Base-by-base conservation (phyloP, 768 basidiomycete genomes). In the Psilocybe azurescens region DNA sequence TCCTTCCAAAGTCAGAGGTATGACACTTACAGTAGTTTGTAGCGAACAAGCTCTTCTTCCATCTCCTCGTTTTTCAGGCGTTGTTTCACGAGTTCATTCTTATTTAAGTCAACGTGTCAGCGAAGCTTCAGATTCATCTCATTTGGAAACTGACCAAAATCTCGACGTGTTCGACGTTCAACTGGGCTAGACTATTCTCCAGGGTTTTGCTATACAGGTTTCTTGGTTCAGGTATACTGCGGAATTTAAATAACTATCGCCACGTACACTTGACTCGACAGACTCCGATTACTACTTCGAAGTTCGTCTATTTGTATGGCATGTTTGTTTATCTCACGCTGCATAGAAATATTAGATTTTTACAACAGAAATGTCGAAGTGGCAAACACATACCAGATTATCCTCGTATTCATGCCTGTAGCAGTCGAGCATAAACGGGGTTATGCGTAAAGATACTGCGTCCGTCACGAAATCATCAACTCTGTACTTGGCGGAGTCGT, bases 391-490 rank as follows among this genome's bases (percentile, higher is more conserved):
- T 73, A 83, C 84, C 61, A 93, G 77, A 57, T 88, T 76, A 60
- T 97, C 95, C 65, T 93, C 88, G 71, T 95, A 97, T 77, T 97
- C 95, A 57, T 88, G 91, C 33, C 89, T 86, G 72, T 93, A 97
- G 18, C 87, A 83, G 70, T 98, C 97, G 44, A 99, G 81, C 94
- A 96, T 95, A 77, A 99, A 96, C 0, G 97, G 94, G 3, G 96
- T 97, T 65, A 99, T 94, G 64, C 85, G 84, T 68, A 97, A 77
- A 20, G 88, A 86, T 61, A 93, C 87, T 7, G 96, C 91, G 69
- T 99, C 95, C 59, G 87, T 83, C 4, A 99, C 90, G 73, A 98
- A 96, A 48, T 89, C 87, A 66, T 96, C 86, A 8, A 92, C 89
- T 52, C 81, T 80, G 67, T 94, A 93, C 71, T 75, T 74, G 58